Base-by-base conservation (phyloP, 768 basidiomycete species). In the Agaricus sinodeliciosus region DNA sequence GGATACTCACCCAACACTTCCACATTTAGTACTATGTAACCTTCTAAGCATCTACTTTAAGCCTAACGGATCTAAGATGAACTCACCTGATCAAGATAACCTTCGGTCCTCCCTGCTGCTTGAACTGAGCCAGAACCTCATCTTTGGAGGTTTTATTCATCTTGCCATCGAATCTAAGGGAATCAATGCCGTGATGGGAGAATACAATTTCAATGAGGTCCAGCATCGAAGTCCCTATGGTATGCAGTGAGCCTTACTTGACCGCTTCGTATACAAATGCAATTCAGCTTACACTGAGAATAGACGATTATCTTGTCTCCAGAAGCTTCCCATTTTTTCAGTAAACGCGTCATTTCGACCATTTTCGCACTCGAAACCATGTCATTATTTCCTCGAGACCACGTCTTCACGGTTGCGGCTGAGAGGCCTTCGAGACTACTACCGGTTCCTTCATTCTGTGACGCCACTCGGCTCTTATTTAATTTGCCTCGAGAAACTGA, bases 291-390 rank as follows among this genome's bases (percentile, higher is more conserved):
- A 84, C 84, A 87, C 63, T 87, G 85, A 4, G 83, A 85, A 64
- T 82, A 87, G 39, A 76, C 72, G 31, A 87, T 86, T 3, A 78
- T 79, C 72, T 87, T 87, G 62, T 87, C 85, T 0, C 82, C 83
- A 4, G 70, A 73, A 8, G 59, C 56, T 12, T 82, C 79, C 78
- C 79, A 82, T 51, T 82, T 70, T 59, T 79, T 75, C 57, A 91
- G 67, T 43, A 79, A 69, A 1, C 73, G 64, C 16, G 88, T 65
- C 59, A 84, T 64, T 26, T 72, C 73, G 19, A 76, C 44, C 84
- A 87, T 87, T 72, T 87, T 87, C 8, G 83, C 71, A 62, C 82
- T 84, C 7, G 83, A 74, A 62, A 85, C 82, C 55, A 85, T 61
- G 62, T 81, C 76, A 55, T 79, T 76, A 57, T 82, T 82, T 22